These are phyloP conservation scores for Rhizopus sp. DNA, from an alignment of 371 early-diverging fungal species.

Conservation along the genomic window DNA sequence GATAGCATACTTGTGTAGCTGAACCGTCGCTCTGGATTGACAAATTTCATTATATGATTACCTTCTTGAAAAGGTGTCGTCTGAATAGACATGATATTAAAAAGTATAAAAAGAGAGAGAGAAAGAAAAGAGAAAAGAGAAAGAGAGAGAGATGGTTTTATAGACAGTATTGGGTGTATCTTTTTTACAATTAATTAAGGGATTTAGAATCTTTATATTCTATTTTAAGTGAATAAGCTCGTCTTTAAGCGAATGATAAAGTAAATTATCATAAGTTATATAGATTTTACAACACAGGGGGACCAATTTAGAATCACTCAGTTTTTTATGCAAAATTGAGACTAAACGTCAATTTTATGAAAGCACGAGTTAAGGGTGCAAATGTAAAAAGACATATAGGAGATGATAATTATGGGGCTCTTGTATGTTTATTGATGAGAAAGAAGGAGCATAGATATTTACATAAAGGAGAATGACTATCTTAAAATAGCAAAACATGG, in stretches of 20 bases:
- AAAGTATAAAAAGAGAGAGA: not conserved
- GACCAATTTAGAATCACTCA: constrained; percentile 28
- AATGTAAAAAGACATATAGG: too few species aligned
- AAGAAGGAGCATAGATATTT: too few species aligned
- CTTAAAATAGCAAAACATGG: too few species aligned
- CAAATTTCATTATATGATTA: constrained; percentile 17
- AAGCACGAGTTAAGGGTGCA: constrained; percentile 16
- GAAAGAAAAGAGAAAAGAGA: constrained; percentile 9
- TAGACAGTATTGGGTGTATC: not conserved
- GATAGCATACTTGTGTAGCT: constrained; percentile 50
- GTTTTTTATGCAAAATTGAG: constrained; percentile 20
- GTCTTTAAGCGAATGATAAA: not conserved
- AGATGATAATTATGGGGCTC: too few species aligned
- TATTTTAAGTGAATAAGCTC: constrained; percentile 17
- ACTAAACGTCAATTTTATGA: constrained; percentile 22
- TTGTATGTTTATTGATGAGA: too few species aligned
- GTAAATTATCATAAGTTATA: not conserved
- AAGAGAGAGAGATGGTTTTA: constrained; percentile 15
- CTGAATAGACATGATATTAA: constrained; percentile 32
- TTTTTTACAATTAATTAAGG: constrained; percentile 1
- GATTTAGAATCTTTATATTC: not conserved
- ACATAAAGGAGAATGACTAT: too few species aligned
- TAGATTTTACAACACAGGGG: constrained; percentile 10
- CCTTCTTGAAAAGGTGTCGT: constrained; percentile 16
- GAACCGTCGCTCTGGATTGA: constrained; percentile 38